Evolutionary conservation across 495 filamentous ascomycete genomes (phyloP).

Genomic region (Xylaria castorea): DNA sequence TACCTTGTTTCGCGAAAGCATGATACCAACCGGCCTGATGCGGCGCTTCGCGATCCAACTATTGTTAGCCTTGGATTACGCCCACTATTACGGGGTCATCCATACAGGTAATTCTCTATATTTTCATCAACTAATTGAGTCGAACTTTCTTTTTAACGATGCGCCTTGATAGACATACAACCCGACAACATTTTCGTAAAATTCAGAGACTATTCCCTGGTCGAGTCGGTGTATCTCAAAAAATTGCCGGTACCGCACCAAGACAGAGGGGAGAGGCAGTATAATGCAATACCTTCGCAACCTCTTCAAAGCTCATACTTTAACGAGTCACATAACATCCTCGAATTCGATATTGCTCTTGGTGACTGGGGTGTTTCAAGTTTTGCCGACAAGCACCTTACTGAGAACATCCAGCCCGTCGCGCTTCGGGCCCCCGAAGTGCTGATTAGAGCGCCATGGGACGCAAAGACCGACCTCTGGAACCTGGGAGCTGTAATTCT

Average conservation of each 20-base stretch:
- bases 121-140: not conserved
- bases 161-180: not conserved
- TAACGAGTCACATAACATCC: not conserved
- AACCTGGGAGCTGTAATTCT: constrained; percentile 34
- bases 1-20: not conserved
- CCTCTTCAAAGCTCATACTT: not conserved
- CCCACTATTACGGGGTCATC: not conserved
- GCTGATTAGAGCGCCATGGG: constrained; percentile 42
- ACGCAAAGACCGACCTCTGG: constrained; percentile 36
- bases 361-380: constrained; percentile 44
- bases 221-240: not conserved
- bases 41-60: not conserved
- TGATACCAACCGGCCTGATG: not conserved
- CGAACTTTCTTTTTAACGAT: not conserved
- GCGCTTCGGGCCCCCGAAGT: constrained; percentile 41
- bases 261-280: not conserved
- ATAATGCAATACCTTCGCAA: not conserved
- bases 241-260: not conserved
- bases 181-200: constrained; percentile 9
- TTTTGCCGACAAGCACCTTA: constrained; percentile 37
- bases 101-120: not conserved
- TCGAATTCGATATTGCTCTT: constrained; percentile 24
- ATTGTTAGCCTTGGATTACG: not conserved
- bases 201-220: not conserved
- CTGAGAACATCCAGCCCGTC: constrained; percentile 41